phyloP scores from a whole-genome alignment of 1,284 basidiomycete species.

The Anthracocystis walkeri region DNA sequence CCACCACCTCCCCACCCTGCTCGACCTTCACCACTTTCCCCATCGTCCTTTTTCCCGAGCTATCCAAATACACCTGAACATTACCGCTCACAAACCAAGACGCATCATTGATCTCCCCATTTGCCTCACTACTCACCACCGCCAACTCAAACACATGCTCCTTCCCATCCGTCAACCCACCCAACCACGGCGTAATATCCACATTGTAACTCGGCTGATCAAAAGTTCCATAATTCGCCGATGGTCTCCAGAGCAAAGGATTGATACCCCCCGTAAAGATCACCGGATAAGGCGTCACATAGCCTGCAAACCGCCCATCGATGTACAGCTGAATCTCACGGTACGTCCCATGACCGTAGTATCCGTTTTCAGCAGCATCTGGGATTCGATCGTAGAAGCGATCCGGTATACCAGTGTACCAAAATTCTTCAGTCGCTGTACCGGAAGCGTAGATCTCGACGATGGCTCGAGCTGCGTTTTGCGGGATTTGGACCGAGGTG shows the following conservation, averaged over 20 bases:
- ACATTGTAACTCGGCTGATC: conserved; percentile 82
- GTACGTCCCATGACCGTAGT: conserved; percentile 73
- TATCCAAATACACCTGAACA: conserved; percentile 73
- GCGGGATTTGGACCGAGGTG: conserved; percentile 32
- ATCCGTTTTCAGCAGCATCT: conserved; percentile 73
- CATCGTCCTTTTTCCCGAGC: conserved; percentile 32
- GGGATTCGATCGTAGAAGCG: conserved; percentile 74
- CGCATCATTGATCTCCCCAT: conserved; percentile 74
- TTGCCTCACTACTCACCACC: conserved; percentile 78
- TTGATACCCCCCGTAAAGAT: conserved; percentile 85
- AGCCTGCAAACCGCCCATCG: conserved; percentile 79
- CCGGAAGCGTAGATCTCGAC: conserved; percentile 57
- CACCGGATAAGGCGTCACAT: conserved; percentile 80
- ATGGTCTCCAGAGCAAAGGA: conserved; percentile 81
- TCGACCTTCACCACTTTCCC: conserved; percentile 22
- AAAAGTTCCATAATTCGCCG: conserved; percentile 81
- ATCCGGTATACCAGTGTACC: conserved; percentile 81
- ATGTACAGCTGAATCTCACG: conserved; percentile 82
- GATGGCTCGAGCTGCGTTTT: conserved; percentile 40
- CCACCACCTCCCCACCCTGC: conserved; percentile 5
- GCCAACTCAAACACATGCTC: conserved; percentile 79
- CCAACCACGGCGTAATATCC: conserved; percentile 82
- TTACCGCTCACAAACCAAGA: conserved; percentile 82
- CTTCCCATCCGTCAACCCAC: conserved; percentile 77
- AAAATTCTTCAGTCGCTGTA: conserved; percentile 45